Conservation (phyloP, 1,284 basidiomycete genomes). For the Ganoderma multipileum region DNA sequence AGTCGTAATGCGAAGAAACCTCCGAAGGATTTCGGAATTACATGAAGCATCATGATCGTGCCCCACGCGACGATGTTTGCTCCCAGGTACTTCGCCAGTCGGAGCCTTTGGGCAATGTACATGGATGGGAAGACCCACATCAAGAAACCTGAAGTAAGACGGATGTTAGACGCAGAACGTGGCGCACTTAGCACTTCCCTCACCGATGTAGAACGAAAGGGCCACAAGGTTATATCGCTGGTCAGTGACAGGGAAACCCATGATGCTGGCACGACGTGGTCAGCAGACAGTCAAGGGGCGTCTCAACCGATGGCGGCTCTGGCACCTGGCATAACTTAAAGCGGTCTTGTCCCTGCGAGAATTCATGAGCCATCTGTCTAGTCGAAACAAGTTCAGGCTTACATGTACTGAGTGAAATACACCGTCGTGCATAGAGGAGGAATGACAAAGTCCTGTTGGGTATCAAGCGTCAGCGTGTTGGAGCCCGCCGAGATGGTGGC, state of each 20-base stretch:
- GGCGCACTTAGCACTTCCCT: slow-evolving; percentile 1
- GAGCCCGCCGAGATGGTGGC: neutral
- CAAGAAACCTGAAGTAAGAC: slow-evolving; percentile 52
- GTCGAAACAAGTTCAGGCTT: slow-evolving; percentile 23
- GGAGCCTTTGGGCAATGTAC: slow-evolving; percentile 66
- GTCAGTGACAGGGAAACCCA: slow-evolving; percentile 71
- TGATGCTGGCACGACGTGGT: slow-evolving; percentile 50
- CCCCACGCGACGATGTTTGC: slow-evolving; percentile 71
- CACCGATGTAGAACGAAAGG: slow-evolving; percentile 69
- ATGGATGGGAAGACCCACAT: slow-evolving; percentile 73
- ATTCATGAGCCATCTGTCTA: neutral
- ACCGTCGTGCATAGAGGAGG: slow-evolving; percentile 68
- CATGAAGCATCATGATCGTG: slow-evolving; percentile 65
- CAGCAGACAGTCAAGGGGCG: neutral
- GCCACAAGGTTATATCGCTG: slow-evolving; percentile 73
- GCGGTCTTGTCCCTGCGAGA: slow-evolving; percentile 66
- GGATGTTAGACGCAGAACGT: neutral
- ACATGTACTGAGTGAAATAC: slow-evolving; percentile 73
- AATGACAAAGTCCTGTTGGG: slow-evolving; percentile 58
- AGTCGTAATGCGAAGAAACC: slow-evolving; percentile 70
- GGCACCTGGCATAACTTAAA: slow-evolving; percentile 68
- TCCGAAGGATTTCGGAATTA: slow-evolving; percentile 61
- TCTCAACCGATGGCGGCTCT: neutral
- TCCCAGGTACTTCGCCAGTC: slow-evolving; percentile 69
- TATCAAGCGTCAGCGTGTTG: neutral